These are phyloP conservation scores for Colletotrichum sp. DNA, from an alignment of 2,329 filamentous ascomycete species.

Conservation along the genomic window DNA sequence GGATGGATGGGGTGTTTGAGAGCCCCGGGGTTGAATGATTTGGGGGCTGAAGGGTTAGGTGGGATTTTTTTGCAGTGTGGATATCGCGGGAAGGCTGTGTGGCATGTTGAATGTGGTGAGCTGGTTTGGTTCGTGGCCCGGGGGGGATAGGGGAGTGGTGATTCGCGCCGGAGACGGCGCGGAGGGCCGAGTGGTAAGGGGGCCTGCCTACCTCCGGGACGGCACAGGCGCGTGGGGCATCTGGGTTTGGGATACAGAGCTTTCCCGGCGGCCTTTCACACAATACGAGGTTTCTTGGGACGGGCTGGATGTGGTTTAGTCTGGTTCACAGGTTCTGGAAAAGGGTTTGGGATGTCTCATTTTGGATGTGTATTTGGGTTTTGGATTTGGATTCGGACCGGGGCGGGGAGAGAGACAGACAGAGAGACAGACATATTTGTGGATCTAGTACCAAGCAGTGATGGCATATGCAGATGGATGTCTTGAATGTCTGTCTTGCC, in stretches of 20 bases:
- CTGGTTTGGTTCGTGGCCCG: neutral
- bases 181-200: neutral
- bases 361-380: neutral
- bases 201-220: neutral
- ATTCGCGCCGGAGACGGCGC: neutral
- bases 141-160: neutral
- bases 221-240: neutral
- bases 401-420: neutral
- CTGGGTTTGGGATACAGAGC: neutral
- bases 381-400: neutral
- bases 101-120: neutral
- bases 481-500: neutral
- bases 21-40: neutral
- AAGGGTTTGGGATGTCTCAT: neutral
- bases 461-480: neutral
- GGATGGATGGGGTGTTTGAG: neutral
- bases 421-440: neutral
- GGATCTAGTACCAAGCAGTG: neutral
- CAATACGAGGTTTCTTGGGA: neutral
- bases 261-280: neutral
- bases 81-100: neutral
- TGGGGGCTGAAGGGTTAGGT: neutral
- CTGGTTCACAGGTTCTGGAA: neutral
- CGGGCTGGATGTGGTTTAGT: neutral
- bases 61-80: neutral